Evolutionary conservation across 2,329 filamentous ascomycete genomes (phyloP), one percentile per base, ranked within the genome.

Genomic region (Diaporthe sp.): DNA sequence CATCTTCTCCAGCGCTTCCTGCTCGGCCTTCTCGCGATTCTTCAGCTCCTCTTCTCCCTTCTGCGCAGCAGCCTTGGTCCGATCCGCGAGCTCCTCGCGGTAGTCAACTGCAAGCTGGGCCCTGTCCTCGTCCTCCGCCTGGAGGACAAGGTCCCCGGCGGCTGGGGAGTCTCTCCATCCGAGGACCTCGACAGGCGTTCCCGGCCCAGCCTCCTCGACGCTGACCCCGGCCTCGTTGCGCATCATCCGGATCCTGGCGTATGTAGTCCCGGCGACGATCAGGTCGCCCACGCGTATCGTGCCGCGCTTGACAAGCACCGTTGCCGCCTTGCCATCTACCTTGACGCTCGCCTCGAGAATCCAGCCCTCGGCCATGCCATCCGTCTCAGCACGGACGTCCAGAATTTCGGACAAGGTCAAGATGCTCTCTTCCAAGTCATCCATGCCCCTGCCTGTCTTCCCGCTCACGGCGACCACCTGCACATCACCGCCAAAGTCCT

Each of bases 401-500:
- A 98, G 89, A 77, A 98, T 92, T 81, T 99, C 97, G 1, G 95
- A 94, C 7, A 98, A 89, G 0, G 95, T 93, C 30, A 97, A 86
- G 64, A 96, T 95, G 66, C 94, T 95, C 86, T 99, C 97, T 84
- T 98, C 97, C 2, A 99, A 89, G 68, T 97, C 94, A 22, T 92
- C 87, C 92, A 99, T 98, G 66, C 97, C 97, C 82, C 93, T 87
- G 1, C 97, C 97, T 0, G 97, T 98, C 86, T 97, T 98, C 58
- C 96, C 97, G 80, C 95, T 97, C 52, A 99, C 95, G 71, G 90
- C 91, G 3, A 98, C 94, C 25, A 95, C 94, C 83, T 98, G 97
- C 25, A 97, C 95, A 77, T 99, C 97, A 74, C 97, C 97, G 54
- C 97, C 97, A 80, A 91, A 97, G 81, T 98, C 97, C 85, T 99